These are phyloP conservation scores for Prunus kanzakura DNA, from an alignment of 306 rosid species.

Conservation along the genomic window DNA sequence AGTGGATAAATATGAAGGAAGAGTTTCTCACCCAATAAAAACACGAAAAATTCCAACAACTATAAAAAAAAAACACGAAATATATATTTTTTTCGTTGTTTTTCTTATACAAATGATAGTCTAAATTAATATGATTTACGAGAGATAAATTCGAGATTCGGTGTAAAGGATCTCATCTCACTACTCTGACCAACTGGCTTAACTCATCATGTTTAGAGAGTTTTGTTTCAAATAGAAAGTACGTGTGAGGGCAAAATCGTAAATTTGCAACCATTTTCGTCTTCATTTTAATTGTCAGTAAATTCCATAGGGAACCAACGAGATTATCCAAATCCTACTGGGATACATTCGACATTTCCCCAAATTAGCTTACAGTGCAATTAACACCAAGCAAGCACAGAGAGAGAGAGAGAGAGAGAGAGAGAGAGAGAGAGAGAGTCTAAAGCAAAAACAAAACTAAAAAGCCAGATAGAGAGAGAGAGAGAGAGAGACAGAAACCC, in stretches of 20 bases:
- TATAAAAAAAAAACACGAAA: too few relatives aligned
- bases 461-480: constrained; percentile 3
- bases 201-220: too few relatives aligned
- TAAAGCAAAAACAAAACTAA: neutral
- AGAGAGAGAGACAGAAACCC: constrained; percentile 1
- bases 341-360: constrained; percentile 10
- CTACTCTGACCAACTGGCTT: too few relatives aligned
- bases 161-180: too few relatives aligned
- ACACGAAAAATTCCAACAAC: too few relatives aligned
- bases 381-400: constrained; percentile 27
- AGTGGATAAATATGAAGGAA: too few relatives aligned
- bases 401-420: neutral
- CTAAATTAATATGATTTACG: too few relatives aligned
- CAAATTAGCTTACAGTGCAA: constrained; percentile 30
- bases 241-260: neutral
- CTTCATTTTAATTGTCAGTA: neutral
- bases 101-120: too few relatives aligned
- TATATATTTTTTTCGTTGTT: too few relatives aligned
- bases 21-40: too few relatives aligned
- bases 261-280: neutral
- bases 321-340: neutral
- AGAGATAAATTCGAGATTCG: too few relatives aligned
- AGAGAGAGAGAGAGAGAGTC: neutral
- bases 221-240: neutral
- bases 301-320: neutral